Evolutionary conservation across 257 asterid genomes (phyloP), one percentile per base, ranked within the genome.

Genomic region (Fraxinus cuspidata): DNA sequence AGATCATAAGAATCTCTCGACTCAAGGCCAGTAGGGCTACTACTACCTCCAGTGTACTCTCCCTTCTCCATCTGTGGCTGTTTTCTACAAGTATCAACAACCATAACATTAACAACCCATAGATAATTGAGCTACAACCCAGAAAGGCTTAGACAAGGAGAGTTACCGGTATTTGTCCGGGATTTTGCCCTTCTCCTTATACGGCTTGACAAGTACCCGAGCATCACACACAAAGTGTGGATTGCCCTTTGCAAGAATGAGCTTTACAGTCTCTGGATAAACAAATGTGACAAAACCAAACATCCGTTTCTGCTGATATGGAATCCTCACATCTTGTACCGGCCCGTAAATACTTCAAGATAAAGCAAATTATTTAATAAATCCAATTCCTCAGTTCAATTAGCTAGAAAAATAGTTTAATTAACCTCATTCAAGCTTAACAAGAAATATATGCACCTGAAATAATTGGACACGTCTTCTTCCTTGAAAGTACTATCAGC

Each of bases 181-280:
- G 85, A 88, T 86, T 79, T 90, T 90, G 40, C 96, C 96, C 80
- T 90, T 90, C 77, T 90, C 96, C 70, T 90, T 90, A 73, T 90
- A 90, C 0, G 92, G 94, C 77, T 90, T 88, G 16, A 90, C 94
- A 7, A 90, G 94, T 42, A 90, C 94, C 31, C 92, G 89, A 3
- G 96, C 96, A 70, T 90, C 96, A 74, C 96, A 90, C 25, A 90
- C 96, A 53, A 90, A 90, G 74, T 90, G 96, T 8, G 96, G 96
- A 72, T 90, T 90, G 72, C 96, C 96, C 84, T 90, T 90, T 2
- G 93, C 93, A 38, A 90, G 96, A 47, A 90, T 90, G 83, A 85
- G 84, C 84, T 88, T 90, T 11, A 90, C 96, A 1, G 96, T 90
- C 47, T 90, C 96, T 0, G 96, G 90, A 40, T 53, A 90, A 78